A percentile compares a stretch with the other conserved stretches of the same genome.
Conservation (phyloP, 202 grass and related monocot species). For the Panicum hallii region DNA sequence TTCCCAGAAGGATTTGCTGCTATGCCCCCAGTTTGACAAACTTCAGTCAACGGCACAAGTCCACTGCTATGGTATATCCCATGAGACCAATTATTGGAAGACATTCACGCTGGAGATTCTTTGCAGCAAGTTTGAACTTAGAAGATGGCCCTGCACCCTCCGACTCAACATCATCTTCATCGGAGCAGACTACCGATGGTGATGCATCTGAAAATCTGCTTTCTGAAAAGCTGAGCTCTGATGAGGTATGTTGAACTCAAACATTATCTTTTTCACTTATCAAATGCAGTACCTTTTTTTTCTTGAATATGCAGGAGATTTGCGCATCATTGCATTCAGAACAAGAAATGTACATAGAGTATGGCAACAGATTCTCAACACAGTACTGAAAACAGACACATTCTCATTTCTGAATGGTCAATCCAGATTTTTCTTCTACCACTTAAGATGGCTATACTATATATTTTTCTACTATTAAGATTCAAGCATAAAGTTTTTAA, state of each 20-base stretch:
- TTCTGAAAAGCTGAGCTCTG: conserved; percentile 47
- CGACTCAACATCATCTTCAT: conserved; percentile 26
- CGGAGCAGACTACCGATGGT: conserved; percentile 36
- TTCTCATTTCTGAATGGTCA: neutral
- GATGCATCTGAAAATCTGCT: conserved; percentile 49
- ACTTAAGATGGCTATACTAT: neutral
- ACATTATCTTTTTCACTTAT: neutral
- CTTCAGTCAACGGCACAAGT: conserved; percentile 28
- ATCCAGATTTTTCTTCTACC: neutral
- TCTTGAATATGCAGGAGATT: neutral
- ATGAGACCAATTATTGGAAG: conserved; percentile 36
- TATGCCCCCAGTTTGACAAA: conserved; percentile 38
- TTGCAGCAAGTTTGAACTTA: conserved; percentile 63
- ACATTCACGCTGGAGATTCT: conserved; percentile 52
- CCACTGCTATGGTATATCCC: conserved; percentile 27
- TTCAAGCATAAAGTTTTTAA: neutral
- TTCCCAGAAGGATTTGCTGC: conserved; percentile 44
- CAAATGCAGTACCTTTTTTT: neutral
- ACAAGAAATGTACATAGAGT: neutral
- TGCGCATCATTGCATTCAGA: neutral
- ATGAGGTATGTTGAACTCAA: conserved; percentile 55
- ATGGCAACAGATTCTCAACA: no score
- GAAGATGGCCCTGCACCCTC: conserved; percentile 52
- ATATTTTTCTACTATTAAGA: conserved; percentile 17
- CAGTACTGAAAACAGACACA: neutral